phyloP scores from a whole-genome alignment of 768 basidiomycete genomes.

The Mycena sanguinolenta region DNA sequence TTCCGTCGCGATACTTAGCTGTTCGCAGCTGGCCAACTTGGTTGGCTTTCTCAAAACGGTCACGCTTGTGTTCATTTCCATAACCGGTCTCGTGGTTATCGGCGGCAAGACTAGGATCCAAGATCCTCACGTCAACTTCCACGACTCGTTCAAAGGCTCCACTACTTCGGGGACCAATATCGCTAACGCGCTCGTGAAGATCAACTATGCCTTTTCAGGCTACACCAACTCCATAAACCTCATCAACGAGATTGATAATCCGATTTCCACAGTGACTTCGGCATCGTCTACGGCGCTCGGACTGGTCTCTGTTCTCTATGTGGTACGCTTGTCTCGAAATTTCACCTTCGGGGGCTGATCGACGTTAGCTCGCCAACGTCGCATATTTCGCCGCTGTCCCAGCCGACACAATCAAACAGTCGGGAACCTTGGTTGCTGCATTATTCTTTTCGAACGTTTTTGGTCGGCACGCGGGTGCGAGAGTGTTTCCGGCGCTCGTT shows the following conservation, averaged over 20 bases:
- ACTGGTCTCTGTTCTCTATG: constrained; percentile 60
- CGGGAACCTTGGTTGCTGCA: constrained; percentile 61
- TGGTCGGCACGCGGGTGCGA: constrained; percentile 51
- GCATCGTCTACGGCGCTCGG: constrained; percentile 61
- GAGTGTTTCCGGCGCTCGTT: constrained; percentile 53
- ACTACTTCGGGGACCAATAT: constrained; percentile 62
- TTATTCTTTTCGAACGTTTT: constrained; percentile 67
- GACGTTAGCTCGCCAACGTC: constrained; percentile 53
- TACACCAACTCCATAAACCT: constrained; percentile 58
- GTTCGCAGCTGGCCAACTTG: constrained; percentile 29
- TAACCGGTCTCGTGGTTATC: constrained; percentile 73
- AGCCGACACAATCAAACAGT: constrained; percentile 55
- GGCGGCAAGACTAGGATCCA: constrained; percentile 68
- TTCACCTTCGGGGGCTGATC: no score
- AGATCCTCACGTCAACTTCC: constrained; percentile 71
- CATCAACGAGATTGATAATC: constrained; percentile 59
- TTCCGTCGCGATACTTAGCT: constrained; percentile 18
- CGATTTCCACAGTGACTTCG: constrained; percentile 60
- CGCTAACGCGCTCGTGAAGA: constrained; percentile 52
- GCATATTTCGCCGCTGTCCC: constrained; percentile 60
- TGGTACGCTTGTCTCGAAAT: constrained; percentile 34
- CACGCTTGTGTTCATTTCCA: constrained; percentile 63
- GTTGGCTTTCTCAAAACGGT: constrained; percentile 63
- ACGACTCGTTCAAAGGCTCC: constrained; percentile 68
- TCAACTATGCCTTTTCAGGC: constrained; percentile 55